These are phyloP conservation scores for Heliamphora pulchella DNA, from an alignment of 179 eudicot species.

Conservation along the genomic window DNA sequence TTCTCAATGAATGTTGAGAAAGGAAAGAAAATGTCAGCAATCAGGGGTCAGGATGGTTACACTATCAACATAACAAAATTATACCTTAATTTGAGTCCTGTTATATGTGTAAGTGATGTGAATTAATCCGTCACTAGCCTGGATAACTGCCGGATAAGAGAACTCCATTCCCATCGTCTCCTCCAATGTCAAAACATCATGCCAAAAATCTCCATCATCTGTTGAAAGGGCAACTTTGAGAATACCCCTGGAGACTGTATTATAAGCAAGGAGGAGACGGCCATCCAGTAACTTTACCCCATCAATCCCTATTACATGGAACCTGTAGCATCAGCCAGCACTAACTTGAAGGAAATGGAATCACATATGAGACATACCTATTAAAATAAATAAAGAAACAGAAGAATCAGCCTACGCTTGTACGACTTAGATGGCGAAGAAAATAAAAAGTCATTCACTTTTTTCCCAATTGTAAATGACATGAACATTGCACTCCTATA, in stretches of 20 bases:
- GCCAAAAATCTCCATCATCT: slow-evolving; percentile 89
- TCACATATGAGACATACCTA: not conserved
- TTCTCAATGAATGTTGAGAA: not conserved
- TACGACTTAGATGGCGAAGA: no score
- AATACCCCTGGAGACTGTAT: slow-evolving; percentile 62
- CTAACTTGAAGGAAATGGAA: not conserved
- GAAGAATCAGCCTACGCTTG: not conserved
- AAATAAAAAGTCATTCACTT: no score
- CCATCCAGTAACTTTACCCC: slow-evolving; percentile 83
- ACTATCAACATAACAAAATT: not conserved
- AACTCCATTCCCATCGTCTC: slow-evolving; percentile 68
- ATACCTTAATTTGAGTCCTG: slow-evolving; percentile 80
- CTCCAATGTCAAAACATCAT: slow-evolving; percentile 64
- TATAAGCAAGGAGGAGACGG: slow-evolving; percentile 75
- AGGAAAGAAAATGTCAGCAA: not conserved
- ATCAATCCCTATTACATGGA: slow-evolving; percentile 56
- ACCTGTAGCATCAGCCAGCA: not conserved
- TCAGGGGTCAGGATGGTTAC: not conserved
- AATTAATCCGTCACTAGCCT: slow-evolving; percentile 58
- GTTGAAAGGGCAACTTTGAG: slow-evolving; percentile 76
- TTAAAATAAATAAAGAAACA: not conserved
- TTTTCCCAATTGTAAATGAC: no score
- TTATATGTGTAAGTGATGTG: slow-evolving; percentile 93
- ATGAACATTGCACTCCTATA: no score
- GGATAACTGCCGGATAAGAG: slow-evolving; percentile 91